A percentile compares a stretch with the other conserved stretches of the same genome.
Evolutionary conservation across 352 stramenopile species (phyloP).

Genomic region (Globisporangium paddicum): DNA sequence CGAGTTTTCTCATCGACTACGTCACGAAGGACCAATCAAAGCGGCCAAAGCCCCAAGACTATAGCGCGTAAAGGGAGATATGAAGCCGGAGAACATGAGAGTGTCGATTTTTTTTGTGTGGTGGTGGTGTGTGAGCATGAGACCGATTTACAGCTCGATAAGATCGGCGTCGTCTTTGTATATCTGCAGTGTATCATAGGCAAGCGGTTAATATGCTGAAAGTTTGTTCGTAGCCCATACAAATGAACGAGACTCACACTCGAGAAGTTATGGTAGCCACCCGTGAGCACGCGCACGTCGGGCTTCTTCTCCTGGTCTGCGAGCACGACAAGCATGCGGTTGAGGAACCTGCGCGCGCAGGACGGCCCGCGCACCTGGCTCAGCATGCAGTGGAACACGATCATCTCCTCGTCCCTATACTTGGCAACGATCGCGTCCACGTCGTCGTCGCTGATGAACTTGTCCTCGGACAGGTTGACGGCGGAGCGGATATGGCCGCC

Average conservation of each 20-base stretch:
- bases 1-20: constrained; percentile 81
- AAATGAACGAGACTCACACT: constrained; percentile 23
- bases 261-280: constrained; percentile 66
- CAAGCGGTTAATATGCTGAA: no score
- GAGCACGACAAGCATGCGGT: constrained; percentile 48
- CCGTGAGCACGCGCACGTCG: constrained; percentile 59
- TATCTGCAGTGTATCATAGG: no score
- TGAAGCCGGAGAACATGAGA: background rate
- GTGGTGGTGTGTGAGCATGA: background rate
- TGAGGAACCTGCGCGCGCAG: constrained; percentile 74
- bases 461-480: constrained; percentile 72
- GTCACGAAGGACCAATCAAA: constrained; percentile 77
- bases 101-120: background rate
- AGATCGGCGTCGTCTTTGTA: constrained; percentile 20
- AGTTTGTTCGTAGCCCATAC: no score
- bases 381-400: constrained; percentile 89
- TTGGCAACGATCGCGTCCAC: constrained; percentile 69
- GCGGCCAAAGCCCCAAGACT: constrained; percentile 43
- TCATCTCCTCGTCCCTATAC: constrained; percentile 52
- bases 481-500: constrained; percentile 73
- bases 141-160: no score
- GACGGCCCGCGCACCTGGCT: constrained; percentile 78
- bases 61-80: constrained; percentile 33
- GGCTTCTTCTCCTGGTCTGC: constrained; percentile 42
- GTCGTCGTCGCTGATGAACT: constrained; percentile 79